These are phyloP conservation scores for Talaromyces islandicus DNA, from an alignment of 2,329 filamentous ascomycete genomes.

Conservation along the genomic window DNA sequence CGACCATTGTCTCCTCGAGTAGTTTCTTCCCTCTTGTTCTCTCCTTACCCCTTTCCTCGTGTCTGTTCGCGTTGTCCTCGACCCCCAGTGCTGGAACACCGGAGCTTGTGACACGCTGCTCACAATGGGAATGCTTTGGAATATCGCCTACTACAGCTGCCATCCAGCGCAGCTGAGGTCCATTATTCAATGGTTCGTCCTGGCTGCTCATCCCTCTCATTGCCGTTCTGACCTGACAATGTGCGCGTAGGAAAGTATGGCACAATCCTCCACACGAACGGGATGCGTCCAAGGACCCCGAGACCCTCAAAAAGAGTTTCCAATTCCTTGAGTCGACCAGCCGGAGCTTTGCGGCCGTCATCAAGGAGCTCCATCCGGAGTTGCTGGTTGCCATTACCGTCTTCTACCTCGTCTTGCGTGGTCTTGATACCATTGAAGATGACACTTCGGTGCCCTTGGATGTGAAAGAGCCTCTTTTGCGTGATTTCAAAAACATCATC, in stretches of 20 bases:
- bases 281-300: conserved; percentile 67
- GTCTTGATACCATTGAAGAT: conserved; percentile 96
- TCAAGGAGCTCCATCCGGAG: conserved; percentile 92
- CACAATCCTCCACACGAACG: conserved; percentile 88
- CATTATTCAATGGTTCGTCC: conserved; percentile 77
- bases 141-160: conserved; percentile 63
- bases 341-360: conserved; percentile 87
- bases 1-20: conserved; percentile 9
- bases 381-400: conserved; percentile 81
- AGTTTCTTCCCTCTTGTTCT: conserved; percentile 10
- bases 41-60: conserved; percentile 4
- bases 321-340: conserved; percentile 80
- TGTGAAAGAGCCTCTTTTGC: conserved; percentile 78
- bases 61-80: conserved; percentile 9
- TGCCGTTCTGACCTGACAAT: neutral
- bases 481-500: conserved; percentile 73
- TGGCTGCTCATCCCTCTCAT: neutral
- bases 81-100: conserved; percentile 3
- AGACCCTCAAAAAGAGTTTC: conserved; percentile 76
- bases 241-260: conserved; percentile 76
- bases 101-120: conserved; percentile 1
- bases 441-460: conserved; percentile 85
- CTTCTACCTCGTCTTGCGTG: conserved; percentile 90
- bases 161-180: conserved; percentile 74
- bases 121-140: conserved; percentile 38